These are phyloP conservation scores for Rhododendron ferrugineum DNA, from an alignment of 148 eudicot species.

Conservation along the genomic window DNA sequence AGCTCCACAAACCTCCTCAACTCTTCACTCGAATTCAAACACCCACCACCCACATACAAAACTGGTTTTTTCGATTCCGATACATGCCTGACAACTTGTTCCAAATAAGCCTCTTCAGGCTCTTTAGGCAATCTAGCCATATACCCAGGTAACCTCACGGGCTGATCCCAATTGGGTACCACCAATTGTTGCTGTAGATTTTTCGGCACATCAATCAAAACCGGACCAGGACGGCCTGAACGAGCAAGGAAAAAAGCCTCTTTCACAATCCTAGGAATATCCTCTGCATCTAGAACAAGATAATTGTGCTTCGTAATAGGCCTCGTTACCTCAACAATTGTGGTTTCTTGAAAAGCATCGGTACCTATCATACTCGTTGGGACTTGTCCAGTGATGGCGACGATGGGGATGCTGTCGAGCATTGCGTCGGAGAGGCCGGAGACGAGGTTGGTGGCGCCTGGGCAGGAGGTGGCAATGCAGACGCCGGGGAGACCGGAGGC, in stretches of 20 bases:
- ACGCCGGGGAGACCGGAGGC: constrained; percentile 74
- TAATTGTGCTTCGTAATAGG: constrained; percentile 89
- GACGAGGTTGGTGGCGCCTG: constrained; percentile 82
- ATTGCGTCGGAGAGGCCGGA: constrained; percentile 75
- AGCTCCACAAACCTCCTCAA: constrained; percentile 61
- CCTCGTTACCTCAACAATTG: constrained; percentile 86
- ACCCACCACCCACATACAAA: constrained; percentile 82
- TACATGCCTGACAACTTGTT: constrained; percentile 65
- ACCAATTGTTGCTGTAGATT: constrained; percentile 86
- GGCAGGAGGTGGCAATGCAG: constrained; percentile 89
- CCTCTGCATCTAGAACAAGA: constrained; percentile 71
- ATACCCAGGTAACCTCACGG: constrained; percentile 56
- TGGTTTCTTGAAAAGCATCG: constrained; percentile 89
- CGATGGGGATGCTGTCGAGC: constrained; percentile 71
- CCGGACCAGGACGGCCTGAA: constrained; percentile 85
- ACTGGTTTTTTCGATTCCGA: constrained; percentile 71
- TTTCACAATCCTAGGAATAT: constrained; percentile 73
- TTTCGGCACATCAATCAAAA: constrained; percentile 79
- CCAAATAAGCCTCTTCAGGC: constrained; percentile 32
- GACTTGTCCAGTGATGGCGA: constrained; percentile 88
- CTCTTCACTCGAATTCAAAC: constrained; percentile 71
- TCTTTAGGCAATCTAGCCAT: constrained; percentile 57
- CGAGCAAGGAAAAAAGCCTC: constrained; percentile 71
- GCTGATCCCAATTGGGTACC: constrained; percentile 17
- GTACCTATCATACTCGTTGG: constrained; percentile 90